Evolutionary conservation across 441 rosid species (phyloP).

Genomic region (Corymbia calophylla): DNA sequence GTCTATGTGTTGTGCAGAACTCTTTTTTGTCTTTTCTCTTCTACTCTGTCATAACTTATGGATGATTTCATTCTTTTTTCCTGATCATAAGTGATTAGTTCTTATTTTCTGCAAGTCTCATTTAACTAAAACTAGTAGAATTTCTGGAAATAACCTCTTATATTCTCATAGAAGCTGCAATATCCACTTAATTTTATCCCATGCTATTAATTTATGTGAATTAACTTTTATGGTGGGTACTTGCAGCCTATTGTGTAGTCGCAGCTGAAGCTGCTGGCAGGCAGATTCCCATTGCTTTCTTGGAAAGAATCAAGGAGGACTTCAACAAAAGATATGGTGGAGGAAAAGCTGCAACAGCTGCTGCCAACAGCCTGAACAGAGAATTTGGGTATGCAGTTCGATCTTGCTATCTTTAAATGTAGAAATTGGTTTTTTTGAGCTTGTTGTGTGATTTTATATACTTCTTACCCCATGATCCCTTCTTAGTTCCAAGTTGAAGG

Average conservation of each 20-base stretch:
- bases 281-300: conserved; percentile 57
- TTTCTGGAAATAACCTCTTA: neutral
- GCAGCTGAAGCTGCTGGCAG: conserved; percentile 62
- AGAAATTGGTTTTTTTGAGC: neutral
- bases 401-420: neutral
- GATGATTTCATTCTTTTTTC: neutral
- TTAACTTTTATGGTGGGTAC: neutral
- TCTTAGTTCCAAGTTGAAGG: conserved; percentile 50
- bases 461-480: neutral
- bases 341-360: conserved; percentile 53
- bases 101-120: neutral
- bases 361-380: conserved; percentile 48
- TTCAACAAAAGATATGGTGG: conserved; percentile 58
- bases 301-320: conserved; percentile 60
- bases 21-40: neutral
- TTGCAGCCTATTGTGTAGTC: conserved; percentile 64
- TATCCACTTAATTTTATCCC: neutral
- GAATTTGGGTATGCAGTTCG: conserved; percentile 39
- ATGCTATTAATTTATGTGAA: neutral
- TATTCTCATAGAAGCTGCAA: neutral
- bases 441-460: neutral
- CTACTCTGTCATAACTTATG: neutral
- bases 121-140: neutral
- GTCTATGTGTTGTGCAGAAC: neutral
- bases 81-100: neutral